A percentile compares a stretch with the other conserved stretches of the same genome.
These are phyloP conservation scores for Chaetomium olivaceum DNA, from an alignment of 2,329 filamentous ascomycete genomes.

Conservation along the genomic window DNA sequence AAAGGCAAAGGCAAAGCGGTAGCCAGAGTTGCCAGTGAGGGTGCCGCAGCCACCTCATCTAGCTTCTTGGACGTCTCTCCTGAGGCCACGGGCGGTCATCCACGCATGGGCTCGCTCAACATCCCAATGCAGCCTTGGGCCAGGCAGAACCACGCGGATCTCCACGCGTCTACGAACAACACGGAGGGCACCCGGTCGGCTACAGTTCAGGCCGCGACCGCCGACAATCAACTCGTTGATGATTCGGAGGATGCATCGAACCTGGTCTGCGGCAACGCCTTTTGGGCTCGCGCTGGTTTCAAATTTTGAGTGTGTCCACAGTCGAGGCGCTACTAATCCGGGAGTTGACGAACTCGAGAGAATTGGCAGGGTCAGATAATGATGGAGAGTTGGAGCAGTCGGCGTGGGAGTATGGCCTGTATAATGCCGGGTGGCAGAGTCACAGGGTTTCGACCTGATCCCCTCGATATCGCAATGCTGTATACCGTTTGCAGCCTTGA, in stretches of 20 bases:
- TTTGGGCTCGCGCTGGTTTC: background rate
- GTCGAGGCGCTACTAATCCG: background rate
- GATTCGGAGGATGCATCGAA: background rate
- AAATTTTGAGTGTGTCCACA: background rate
- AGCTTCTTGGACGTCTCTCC: background rate
- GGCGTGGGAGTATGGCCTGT: background rate
- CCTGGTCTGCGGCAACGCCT: constrained; percentile 2
- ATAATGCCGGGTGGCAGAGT: background rate
- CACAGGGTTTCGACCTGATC: background rate
- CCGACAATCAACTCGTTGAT: background rate
- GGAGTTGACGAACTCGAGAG: background rate
- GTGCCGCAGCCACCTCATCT: background rate
- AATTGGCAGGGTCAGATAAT: background rate
- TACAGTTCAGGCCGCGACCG: background rate
- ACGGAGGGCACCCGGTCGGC: background rate
- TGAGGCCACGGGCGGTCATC: background rate
- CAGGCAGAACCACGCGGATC: background rate
- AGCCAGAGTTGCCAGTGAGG: background rate
- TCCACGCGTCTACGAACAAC: background rate
- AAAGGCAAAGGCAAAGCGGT: background rate
- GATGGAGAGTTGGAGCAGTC: background rate
- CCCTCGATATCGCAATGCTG: background rate
- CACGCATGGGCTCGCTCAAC: background rate
- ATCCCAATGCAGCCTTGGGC: background rate
- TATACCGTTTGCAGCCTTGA: background rate